Evolutionary conservation across 768 basidiomycete species (phyloP).

Genomic region (Mycena indigotica): DNA sequence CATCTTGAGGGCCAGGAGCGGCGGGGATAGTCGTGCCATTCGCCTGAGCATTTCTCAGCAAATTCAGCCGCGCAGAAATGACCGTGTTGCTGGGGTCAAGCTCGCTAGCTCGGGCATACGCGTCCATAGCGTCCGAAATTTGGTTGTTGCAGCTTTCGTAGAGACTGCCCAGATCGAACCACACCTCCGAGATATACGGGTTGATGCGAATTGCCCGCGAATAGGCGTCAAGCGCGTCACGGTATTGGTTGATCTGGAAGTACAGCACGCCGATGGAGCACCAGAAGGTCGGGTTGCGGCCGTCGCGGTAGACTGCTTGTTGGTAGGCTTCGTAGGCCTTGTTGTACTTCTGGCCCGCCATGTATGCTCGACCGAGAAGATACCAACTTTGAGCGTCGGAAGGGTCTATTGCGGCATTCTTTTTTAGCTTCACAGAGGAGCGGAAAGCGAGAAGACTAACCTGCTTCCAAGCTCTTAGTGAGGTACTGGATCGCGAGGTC

Average conservation of each 20-base stretch:
- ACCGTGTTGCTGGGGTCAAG: slow-evolving; percentile 85
- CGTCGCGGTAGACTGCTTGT: slow-evolving; percentile 98
- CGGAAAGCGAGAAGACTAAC: slow-evolving; percentile 38
- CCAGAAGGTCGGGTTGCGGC: slow-evolving; percentile 99
- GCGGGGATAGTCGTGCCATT: slow-evolving; percentile 77
- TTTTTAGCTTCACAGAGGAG: slow-evolving; percentile 1
- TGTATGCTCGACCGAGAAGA: slow-evolving; percentile 95
- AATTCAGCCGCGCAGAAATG: slow-evolving; percentile 77
- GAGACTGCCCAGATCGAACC: slow-evolving; percentile 95
- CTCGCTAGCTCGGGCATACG: slow-evolving; percentile 93
- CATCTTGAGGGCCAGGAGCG: slow-evolving; percentile 91
- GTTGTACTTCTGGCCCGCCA: slow-evolving; percentile 98
- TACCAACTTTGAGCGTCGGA: slow-evolving; percentile 99
- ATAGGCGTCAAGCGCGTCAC: slow-evolving; percentile 97
- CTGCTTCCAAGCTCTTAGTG: slow-evolving; percentile 93
- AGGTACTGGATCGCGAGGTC: slow-evolving; percentile 92
- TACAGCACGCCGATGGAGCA: slow-evolving; percentile 99
- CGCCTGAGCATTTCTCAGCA: slow-evolving; percentile 79
- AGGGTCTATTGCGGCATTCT: slow-evolving; percentile 58
- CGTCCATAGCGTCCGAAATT: slow-evolving; percentile 97
- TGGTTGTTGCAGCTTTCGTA: slow-evolving; percentile 99
- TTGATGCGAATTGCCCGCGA: slow-evolving; percentile 98
- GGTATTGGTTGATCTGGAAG: slow-evolving; percentile 99
- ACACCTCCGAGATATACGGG: slow-evolving; percentile 93
- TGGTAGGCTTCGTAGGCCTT: slow-evolving; percentile 99